These are phyloP conservation scores for Streptanthus diversifolius DNA, from an alignment of 345 rosid species.

Conservation along the genomic window DNA sequence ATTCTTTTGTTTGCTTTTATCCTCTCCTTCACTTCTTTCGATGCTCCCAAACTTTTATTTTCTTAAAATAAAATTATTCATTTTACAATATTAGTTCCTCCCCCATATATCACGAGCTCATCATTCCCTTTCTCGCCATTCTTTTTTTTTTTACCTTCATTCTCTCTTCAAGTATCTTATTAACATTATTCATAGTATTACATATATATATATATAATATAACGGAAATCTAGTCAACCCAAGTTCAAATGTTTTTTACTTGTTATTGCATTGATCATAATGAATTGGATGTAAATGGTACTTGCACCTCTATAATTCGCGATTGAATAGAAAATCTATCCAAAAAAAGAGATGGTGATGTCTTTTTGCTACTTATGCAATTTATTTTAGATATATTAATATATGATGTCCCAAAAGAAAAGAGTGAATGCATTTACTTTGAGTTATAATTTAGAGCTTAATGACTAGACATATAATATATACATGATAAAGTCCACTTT, in stretches of 20 bases:
- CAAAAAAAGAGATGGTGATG: background rate
- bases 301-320: constrained; percentile 8
- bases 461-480: background rate
- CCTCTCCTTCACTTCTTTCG: constrained; percentile 47
- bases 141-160: constrained; percentile 3
- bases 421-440: background rate
- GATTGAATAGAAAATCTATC: background rate
- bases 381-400: background rate
- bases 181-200: background rate
- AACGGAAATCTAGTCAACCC: constrained; percentile 9
- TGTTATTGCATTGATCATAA: constrained; percentile 22
- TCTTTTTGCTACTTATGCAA: background rate
- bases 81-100: constrained; percentile 1
- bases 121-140: constrained; percentile 27
- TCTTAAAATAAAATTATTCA: background rate
- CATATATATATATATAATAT: background rate
- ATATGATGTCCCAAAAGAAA: background rate
- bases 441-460: background rate
- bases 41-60: constrained; percentile 30
- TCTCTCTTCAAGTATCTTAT: constrained; percentile 12
- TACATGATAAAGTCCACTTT: background rate
- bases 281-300: constrained; percentile 5
- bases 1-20: constrained; percentile 44
- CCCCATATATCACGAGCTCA: constrained; percentile 53
- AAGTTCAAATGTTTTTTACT: constrained; percentile 7